phyloP scores from a whole-genome alignment of 257 asterid species.

The Euphrasia confusa region DNA sequence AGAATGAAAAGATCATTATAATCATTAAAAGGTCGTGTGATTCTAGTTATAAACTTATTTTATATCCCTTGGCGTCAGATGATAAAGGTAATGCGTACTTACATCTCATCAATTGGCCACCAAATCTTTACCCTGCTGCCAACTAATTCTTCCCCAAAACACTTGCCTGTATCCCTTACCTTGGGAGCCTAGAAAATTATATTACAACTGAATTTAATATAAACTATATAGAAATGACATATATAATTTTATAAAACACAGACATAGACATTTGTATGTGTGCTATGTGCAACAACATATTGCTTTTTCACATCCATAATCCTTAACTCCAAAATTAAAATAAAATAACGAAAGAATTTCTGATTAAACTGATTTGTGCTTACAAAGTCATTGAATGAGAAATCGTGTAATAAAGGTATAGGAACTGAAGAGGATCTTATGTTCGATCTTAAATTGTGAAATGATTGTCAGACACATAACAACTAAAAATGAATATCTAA shows the following conservation, averaged over 20 bases:
- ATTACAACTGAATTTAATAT: not conserved
- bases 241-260: not conserved
- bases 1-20: not conserved
- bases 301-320: not conserved
- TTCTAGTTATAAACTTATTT: not conserved
- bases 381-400: not conserved
- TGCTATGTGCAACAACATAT: not conserved
- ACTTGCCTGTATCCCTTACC: not conserved
- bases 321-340: not conserved
- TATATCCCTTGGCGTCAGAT: not conserved
- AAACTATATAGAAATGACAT: not conserved
- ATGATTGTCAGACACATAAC: not conserved
- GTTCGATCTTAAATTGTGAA: not conserved
- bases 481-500: not conserved
- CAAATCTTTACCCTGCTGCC: conserved; percentile 1
- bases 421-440: not conserved
- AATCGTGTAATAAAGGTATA: conserved; percentile 3
- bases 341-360: not conserved
- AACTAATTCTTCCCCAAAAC: not conserved
- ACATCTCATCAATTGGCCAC: not conserved
- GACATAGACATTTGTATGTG: not conserved
- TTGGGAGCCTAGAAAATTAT: not conserved
- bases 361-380: not conserved
- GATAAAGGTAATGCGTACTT: not conserved
- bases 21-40: not conserved